Conservation (phyloP, 306 rosid genomes). For the Cucumis hystrix region DNA sequence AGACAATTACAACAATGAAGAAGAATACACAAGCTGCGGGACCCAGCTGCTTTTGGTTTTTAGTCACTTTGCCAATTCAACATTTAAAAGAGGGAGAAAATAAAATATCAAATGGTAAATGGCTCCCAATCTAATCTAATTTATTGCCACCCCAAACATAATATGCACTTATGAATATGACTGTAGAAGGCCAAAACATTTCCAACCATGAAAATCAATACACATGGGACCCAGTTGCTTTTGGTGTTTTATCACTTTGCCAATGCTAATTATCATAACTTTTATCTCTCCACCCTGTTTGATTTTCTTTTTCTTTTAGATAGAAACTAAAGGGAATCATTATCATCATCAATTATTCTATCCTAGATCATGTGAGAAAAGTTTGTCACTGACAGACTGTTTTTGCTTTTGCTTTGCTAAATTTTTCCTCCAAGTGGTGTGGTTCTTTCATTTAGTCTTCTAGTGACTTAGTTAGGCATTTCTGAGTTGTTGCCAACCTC, state of each 20-base stretch:
- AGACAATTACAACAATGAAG: neutral
- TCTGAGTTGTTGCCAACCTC: slow-evolving; percentile 7
- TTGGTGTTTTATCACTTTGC: slow-evolving; percentile 1
- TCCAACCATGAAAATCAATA: neutral
- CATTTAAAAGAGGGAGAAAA: neutral
- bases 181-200: neutral
- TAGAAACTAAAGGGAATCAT: slow-evolving; percentile 4
- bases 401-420: neutral
- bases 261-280: slow-evolving; percentile 2
- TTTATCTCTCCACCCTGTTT: slow-evolving; percentile 2
- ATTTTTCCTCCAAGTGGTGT: neutral
- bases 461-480: neutral
- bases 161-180: neutral
- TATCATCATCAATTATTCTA: slow-evolving; percentile 5
- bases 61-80: neutral
- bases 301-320: neutral
- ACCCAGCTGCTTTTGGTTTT: too few relatives aligned
- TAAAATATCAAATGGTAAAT: too few relatives aligned
- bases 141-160: neutral
- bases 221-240: slow-evolving; percentile 4
- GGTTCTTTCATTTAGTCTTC: neutral
- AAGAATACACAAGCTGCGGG: too few relatives aligned
- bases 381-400: slow-evolving; percentile 7
- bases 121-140: neutral
- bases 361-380: slow-evolving; percentile 1